Conservation (phyloP, 352 stramenopile species). For the Globisporangium takayamanum region DNA sequence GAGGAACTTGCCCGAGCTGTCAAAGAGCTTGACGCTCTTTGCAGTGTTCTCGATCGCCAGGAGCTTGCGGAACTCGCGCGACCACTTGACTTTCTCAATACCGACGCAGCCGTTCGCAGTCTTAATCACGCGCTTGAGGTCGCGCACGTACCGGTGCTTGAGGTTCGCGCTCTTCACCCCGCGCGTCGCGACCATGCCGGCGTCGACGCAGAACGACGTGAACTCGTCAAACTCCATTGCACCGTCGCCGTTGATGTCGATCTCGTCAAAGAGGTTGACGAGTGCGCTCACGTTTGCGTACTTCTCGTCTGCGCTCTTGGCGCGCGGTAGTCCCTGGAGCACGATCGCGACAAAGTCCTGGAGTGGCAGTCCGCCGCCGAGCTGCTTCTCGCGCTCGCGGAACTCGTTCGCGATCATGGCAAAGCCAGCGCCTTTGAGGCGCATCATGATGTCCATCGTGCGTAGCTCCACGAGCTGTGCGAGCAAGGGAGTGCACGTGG, state of each 20-base stretch:
- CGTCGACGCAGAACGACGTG: slow-evolving; percentile 83
- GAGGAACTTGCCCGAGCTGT: slow-evolving; percentile 40
- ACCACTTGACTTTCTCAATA: slow-evolving; percentile 74
- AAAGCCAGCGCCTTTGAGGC: slow-evolving; percentile 66
- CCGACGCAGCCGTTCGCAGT: slow-evolving; percentile 39
- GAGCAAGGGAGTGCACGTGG: too few species aligned
- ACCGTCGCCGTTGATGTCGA: slow-evolving; percentile 85
- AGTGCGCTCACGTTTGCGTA: slow-evolving; percentile 46
- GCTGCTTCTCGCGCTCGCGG: slow-evolving; percentile 45
- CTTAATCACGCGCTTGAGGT: slow-evolving; percentile 49
- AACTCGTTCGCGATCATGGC: slow-evolving; percentile 75
- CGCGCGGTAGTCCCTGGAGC: slow-evolving; percentile 40
- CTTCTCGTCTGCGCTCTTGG: slow-evolving; percentile 41
- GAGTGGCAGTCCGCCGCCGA: slow-evolving; percentile 55
- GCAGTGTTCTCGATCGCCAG: slow-evolving; percentile 61
- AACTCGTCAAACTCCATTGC: slow-evolving; percentile 85
- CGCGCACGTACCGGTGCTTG: slow-evolving; percentile 71
- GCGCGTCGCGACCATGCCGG: slow-evolving; percentile 71
- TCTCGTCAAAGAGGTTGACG: slow-evolving; percentile 79
- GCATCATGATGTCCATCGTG: slow-evolving; percentile 80
- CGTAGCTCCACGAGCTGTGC: too few species aligned
- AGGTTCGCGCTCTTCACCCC: slow-evolving; percentile 27
- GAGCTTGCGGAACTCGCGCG: slow-evolving; percentile 46
- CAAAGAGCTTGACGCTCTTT: slow-evolving; percentile 67
- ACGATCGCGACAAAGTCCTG: slow-evolving; percentile 81